These are phyloP conservation scores for Trametes villosa DNA, from an alignment of 768 basidiomycete species.

Conservation along the genomic window DNA sequence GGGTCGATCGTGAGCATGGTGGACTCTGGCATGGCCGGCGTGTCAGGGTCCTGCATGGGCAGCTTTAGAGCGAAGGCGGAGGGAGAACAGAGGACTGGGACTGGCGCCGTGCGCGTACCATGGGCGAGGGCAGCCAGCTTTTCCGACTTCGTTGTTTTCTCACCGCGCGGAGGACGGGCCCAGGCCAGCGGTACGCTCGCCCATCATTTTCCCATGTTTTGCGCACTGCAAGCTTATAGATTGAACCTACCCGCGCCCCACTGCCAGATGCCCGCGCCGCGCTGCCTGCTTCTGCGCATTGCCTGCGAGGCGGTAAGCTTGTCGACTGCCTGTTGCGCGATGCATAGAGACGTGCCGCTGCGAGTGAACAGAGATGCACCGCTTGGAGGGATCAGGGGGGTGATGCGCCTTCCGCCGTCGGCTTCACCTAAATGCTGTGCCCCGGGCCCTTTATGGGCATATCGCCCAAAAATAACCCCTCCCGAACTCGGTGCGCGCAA, in stretches of 20 bases:
- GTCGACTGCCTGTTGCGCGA: not conserved
- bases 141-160: conserved; percentile 12
- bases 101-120: conserved; percentile 12
- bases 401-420: conserved; percentile 5
- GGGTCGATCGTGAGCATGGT: conserved; percentile 5
- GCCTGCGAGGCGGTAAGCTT: not conserved
- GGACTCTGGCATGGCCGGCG: conserved; percentile 15
- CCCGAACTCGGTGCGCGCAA: not conserved
- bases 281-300: not conserved
- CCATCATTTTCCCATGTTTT: conserved; percentile 18
- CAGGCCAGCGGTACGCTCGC: conserved; percentile 11
- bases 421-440: conserved; percentile 16
- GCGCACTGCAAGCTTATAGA: not conserved
- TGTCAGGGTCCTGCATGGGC: not conserved
- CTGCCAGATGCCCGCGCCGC: not conserved
- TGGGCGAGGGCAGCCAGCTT: conserved; percentile 8
- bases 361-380: conserved; percentile 1
- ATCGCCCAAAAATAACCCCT: conserved; percentile 1
- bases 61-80: not conserved
- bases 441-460: conserved; percentile 5
- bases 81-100: not conserved
- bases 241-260: conserved; percentile 1
- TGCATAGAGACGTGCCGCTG: not conserved
- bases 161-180: conserved; percentile 11
- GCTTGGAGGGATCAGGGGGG: conserved; percentile 5